Conservation (phyloP, 176 grass and related monocot genomes). For the maize (Zea mays) region DNA sequence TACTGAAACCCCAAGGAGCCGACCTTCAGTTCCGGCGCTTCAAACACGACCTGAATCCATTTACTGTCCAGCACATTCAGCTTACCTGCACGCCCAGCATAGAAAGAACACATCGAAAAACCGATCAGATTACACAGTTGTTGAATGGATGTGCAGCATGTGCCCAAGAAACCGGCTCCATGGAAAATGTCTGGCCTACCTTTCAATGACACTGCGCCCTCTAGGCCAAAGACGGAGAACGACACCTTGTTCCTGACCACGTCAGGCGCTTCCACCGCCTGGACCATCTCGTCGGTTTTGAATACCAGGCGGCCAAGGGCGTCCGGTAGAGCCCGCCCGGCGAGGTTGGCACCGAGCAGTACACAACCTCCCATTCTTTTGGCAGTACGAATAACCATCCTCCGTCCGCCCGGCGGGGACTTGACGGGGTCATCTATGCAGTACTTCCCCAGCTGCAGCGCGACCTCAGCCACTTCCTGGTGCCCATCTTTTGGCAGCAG, state of each 20-base stretch:
- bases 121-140: neutral
- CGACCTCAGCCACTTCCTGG: slow-evolving; percentile 62
- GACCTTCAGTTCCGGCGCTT: slow-evolving; percentile 74
- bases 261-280: slow-evolving; percentile 81
- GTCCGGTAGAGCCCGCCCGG: slow-evolving; percentile 81
- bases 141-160: too few relatives aligned
- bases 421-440: slow-evolving; percentile 77
- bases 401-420: too few relatives aligned
- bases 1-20: slow-evolving; percentile 72
- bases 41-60: slow-evolving; percentile 97
- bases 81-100: slow-evolving; percentile 50
- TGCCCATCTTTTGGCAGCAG: slow-evolving; percentile 52
- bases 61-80: slow-evolving; percentile 70
- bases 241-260: slow-evolving; percentile 61
- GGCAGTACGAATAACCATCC: too few relatives aligned
- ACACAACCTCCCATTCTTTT: slow-evolving; percentile 90
- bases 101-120: neutral
- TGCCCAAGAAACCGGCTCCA: neutral
- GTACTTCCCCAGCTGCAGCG: slow-evolving; percentile 60
- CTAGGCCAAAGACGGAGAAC: slow-evolving; percentile 71
- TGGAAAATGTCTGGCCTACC: slow-evolving; percentile 29
- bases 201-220: slow-evolving; percentile 80
- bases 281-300: slow-evolving; percentile 84
- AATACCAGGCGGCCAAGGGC: slow-evolving; percentile 73
- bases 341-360: slow-evolving; percentile 84